A percentile compares a stretch with the other conserved stretches of the same genome.
Conservation (phyloP, 2,329 filamentous ascomycete species). For the Ophiostoma australiae region DNA sequence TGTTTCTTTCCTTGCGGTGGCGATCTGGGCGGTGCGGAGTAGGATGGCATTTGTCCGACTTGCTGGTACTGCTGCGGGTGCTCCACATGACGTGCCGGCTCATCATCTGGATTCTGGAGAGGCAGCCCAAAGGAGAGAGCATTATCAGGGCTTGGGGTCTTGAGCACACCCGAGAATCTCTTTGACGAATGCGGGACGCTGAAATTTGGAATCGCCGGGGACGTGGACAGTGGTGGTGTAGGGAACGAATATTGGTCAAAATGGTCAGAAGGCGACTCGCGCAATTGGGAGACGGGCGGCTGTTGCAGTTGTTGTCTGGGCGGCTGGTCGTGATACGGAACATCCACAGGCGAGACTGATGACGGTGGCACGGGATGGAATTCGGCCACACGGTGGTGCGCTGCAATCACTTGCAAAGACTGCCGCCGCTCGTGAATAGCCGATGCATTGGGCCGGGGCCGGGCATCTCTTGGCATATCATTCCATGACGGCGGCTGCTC, state of each 20-base stretch:
- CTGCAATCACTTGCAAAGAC: slow-evolving; percentile 43
- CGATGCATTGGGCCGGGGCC: slow-evolving; percentile 48
- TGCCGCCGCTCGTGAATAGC: slow-evolving; percentile 49
- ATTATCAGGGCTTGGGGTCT: slow-evolving; percentile 23
- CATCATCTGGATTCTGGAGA: background rate
- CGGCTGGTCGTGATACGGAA: background rate
- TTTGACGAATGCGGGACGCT: slow-evolving; percentile 44
- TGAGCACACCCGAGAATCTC: slow-evolving; percentile 41
- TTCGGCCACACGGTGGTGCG: background rate
- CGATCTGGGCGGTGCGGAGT: slow-evolving; percentile 21
- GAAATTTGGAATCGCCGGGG: slow-evolving; percentile 44
- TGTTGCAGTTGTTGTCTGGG: background rate
- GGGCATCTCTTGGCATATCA: slow-evolving; percentile 35
- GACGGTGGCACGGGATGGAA: background rate
- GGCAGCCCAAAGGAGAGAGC: background rate
- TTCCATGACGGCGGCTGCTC: slow-evolving; percentile 30
- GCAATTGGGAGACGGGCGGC: background rate
- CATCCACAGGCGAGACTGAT: background rate
- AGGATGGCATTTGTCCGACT: background rate
- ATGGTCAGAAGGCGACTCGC: background rate
- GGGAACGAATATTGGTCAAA: background rate
- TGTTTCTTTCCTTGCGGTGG: background rate
- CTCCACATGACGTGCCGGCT: background rate
- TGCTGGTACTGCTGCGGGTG: slow-evolving; percentile 28
- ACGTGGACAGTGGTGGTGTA: slow-evolving; percentile 22